Evolutionary conservation across 192 early-diverging fungal species (phyloP).

Genomic region (Coemansia sp.): DNA sequence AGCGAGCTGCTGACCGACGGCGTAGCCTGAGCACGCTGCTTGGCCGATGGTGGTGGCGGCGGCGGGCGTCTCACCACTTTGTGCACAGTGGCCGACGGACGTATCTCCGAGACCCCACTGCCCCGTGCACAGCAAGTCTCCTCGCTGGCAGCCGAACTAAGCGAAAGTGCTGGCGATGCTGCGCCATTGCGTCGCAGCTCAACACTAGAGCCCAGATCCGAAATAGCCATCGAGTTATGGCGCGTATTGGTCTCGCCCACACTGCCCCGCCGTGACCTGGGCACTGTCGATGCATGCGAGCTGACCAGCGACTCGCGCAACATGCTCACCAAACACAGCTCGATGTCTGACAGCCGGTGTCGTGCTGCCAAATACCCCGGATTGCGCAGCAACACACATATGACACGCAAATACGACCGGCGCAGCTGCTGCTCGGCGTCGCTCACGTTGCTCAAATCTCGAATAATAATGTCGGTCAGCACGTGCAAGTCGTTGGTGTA

Average conservation of each 20-base stretch:
- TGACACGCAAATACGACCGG: constrained; percentile 67
- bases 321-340: constrained; percentile 49
- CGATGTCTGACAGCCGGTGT: constrained; percentile 50
- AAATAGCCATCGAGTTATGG: constrained; percentile 28
- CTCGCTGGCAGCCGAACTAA: constrained; percentile 42
- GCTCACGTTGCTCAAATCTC: constrained; percentile 76
- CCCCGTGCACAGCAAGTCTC: constrained; percentile 37
- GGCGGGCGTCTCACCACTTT: constrained; percentile 20
- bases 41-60: constrained; percentile 22
- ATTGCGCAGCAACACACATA: constrained; percentile 66
- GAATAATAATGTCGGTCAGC: constrained; percentile 80
- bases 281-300: constrained; percentile 13
- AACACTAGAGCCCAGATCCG: constrained; percentile 13
- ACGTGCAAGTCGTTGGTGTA: constrained; percentile 93
- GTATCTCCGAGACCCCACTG: constrained; percentile 5
- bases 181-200: constrained; percentile 10
- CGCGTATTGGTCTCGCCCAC: constrained; percentile 35
- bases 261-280: constrained; percentile 31
- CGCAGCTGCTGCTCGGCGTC: constrained; percentile 67
- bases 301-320: constrained; percentile 47
- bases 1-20: constrained; percentile 8
- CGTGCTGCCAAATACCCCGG: constrained; percentile 52
- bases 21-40: constrained; percentile 2
- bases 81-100: neutral
- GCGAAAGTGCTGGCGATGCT: constrained; percentile 37